These are phyloP conservation scores for Serendipita sp. DNA, from an alignment of 768 basidiomycete species.

Conservation along the genomic window DNA sequence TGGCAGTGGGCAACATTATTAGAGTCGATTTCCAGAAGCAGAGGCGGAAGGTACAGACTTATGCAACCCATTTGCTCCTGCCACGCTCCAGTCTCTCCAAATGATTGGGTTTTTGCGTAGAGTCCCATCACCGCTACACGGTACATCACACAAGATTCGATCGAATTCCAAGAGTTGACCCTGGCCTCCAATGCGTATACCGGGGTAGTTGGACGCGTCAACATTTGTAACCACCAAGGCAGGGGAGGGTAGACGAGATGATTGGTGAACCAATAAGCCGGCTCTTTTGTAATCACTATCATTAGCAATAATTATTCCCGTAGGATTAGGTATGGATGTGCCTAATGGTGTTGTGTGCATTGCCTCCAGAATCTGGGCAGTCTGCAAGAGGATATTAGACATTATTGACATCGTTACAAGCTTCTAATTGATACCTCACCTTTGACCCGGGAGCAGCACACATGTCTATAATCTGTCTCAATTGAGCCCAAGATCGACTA, in stretches of 20 bases:
- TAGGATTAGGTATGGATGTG: constrained; percentile 36
- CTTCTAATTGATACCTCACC: constrained; percentile 24
- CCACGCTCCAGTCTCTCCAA: constrained; percentile 82
- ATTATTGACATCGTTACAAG: not conserved
- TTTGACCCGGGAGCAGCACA: constrained; percentile 98
- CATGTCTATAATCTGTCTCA: constrained; percentile 72
- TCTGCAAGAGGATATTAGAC: constrained; percentile 28
- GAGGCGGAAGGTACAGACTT: constrained; percentile 30
- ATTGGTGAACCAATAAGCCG: constrained; percentile 93
- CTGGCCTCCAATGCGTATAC: constrained; percentile 32
- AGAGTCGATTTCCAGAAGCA: not conserved
- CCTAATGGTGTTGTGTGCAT: constrained; percentile 51
- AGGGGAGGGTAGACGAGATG: constrained; percentile 82
- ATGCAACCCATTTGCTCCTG: constrained; percentile 85
- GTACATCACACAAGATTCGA: constrained; percentile 90
- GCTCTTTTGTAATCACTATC: constrained; percentile 90
- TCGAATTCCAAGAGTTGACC: constrained; percentile 56
- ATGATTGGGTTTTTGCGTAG: constrained; percentile 88
- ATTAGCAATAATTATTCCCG: constrained; percentile 85
- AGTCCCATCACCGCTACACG: constrained; percentile 95
- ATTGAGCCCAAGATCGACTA: not conserved
- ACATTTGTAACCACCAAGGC: constrained; percentile 91
- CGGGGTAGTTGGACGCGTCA: constrained; percentile 78
- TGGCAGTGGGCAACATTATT: constrained; percentile 20
- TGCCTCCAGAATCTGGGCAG: constrained; percentile 91